Base-by-base conservation (phyloP, 2,329 filamentous ascomycete genomes). In the Phoma herbarum region DNA sequence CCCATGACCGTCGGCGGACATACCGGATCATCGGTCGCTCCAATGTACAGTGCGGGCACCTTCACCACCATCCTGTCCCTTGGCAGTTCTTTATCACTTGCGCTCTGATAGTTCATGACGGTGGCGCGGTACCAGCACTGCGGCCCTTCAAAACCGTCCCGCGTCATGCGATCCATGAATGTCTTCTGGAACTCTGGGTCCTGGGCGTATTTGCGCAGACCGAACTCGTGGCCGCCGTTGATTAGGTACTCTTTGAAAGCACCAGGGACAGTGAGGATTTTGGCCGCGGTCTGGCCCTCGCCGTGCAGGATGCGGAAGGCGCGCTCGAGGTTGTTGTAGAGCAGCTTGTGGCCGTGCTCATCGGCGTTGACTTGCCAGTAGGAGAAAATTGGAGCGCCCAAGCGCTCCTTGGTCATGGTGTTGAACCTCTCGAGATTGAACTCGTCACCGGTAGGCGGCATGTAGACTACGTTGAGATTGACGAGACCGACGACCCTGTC, bases 321-420 rank as follows among this genome's bases (percentile, higher is more conserved):
- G 16, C 75, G 75, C 26, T 81, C 79, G 0, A 79, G 58, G 52
- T 82, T 75, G 26, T 63, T 57, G 7, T 73, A 68, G 28, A 84
- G 66, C n/a, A 83, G 41, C 1, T 65, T 64, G 1, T 74, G 63
- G 1, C 75, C 79, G 35, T 83, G 80, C 0, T 75, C 66, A 0
- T 77, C 70, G 0, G 71, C 73, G 64, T 83, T 80, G 28, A 84
- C 75, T 49, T 81, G 65, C 80, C 81, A 84, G 72, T 84, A 85
- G 28, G 74, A 69, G 41, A 73, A 77, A 1, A 70, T 28, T 2
- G 75, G 70, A 43, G 75, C 74, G 11, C 82, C 82, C 23, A 78
- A 74, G 0, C 47, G 35, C 53, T 76, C 58, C 37, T 75, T 63
- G 0, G 73, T 75, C 10, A 65, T 9, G 7, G 63, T 64, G 56